Conservation (phyloP, 495 filamentous ascomycete species). For the Hapsidospora chrysogenum region DNA sequence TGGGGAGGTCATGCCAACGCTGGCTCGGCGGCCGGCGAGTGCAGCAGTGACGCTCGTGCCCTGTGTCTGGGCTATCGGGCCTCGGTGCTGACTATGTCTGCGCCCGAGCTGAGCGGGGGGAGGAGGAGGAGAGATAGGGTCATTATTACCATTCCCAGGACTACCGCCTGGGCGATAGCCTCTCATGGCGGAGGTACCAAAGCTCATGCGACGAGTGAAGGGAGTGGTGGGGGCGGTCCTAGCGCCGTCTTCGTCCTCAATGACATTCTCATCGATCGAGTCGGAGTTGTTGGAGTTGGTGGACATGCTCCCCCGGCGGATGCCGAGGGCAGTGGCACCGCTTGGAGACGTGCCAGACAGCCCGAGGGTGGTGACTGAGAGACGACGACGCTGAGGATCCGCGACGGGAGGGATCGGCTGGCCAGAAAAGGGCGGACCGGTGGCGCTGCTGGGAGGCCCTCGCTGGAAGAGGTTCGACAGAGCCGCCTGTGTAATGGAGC, state of each 20-base stretch:
- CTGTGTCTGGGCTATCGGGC: background rate
- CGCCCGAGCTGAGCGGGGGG: conserved; percentile 9
- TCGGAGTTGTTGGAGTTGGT: conserved; percentile 43
- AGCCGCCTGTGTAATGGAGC: conserved; percentile 35
- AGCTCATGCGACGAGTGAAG: conserved; percentile 76
- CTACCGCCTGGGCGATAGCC: conserved; percentile 23
- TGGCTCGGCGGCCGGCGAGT: conserved; percentile 8
- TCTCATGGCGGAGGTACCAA: conserved; percentile 73
- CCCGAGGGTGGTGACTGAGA: conserved; percentile 77
- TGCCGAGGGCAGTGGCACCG: conserved; percentile 31
- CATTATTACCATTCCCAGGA: conserved; percentile 30
- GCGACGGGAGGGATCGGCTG: conserved; percentile 39
- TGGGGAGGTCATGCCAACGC: conserved; percentile 6
- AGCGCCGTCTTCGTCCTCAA: conserved; percentile 58
- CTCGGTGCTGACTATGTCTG: conserved; percentile 6
- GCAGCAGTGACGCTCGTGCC: conserved; percentile 6
- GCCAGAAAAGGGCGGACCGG: conserved; percentile 10
- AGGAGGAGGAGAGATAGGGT: conserved; percentile 11
- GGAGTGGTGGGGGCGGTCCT: conserved; percentile 46
- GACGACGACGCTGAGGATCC: conserved; percentile 61
- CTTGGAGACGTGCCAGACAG: conserved; percentile 62
- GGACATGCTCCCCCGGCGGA: conserved; percentile 60
- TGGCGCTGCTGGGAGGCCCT: conserved; percentile 25
- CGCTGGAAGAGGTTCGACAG: conserved; percentile 37
- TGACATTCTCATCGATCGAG: conserved; percentile 69